Evolutionary conservation across 345 rosid species (phyloP).

Genomic region (Brassica nigra): DNA sequence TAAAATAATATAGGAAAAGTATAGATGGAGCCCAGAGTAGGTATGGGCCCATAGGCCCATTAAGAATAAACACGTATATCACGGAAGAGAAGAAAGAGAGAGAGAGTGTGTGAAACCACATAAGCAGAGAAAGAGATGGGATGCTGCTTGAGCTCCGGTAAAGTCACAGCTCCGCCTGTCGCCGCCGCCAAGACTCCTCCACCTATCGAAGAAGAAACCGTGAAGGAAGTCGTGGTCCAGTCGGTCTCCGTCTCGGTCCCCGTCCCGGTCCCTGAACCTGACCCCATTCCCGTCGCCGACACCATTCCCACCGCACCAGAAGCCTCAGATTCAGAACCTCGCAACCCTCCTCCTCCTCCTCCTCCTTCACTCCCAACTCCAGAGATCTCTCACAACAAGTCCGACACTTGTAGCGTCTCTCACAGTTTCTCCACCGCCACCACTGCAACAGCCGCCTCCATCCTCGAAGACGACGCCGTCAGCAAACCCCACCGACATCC

Average conservation of each 20-base stretch:
- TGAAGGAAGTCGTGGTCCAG: constrained; percentile 63
- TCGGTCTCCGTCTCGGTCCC: constrained; percentile 50
- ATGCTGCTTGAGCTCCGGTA: constrained; percentile 57
- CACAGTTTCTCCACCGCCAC: constrained; percentile 57
- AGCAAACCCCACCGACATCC: constrained; percentile 46
- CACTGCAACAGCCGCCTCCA: constrained; percentile 49
- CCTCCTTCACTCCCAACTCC: constrained; percentile 38
- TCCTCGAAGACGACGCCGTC: constrained; percentile 62
- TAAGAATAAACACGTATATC: constrained; percentile 5
- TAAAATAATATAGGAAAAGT: not conserved
- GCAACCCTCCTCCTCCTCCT: constrained; percentile 28
- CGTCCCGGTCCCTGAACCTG: constrained; percentile 19
- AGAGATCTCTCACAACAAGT: constrained; percentile 47
- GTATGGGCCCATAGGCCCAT: constrained; percentile 32
- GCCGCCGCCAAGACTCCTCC: constrained; percentile 25
- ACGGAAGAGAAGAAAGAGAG: not conserved
- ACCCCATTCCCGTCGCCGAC: constrained; percentile 16
- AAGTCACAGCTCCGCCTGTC: constrained; percentile 25
- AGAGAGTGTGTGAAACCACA: constrained; percentile 1
- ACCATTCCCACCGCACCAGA: constrained; percentile 1
- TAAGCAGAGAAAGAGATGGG: constrained; percentile 48
- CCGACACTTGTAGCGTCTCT: constrained; percentile 60
- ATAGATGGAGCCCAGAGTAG: not conserved
- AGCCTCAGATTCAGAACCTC: constrained; percentile 26
- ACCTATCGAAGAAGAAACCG: constrained; percentile 65